These are phyloP conservation scores for Antrodiella citrinella DNA, from an alignment of 768 basidiomycete species.

Conservation along the genomic window DNA sequence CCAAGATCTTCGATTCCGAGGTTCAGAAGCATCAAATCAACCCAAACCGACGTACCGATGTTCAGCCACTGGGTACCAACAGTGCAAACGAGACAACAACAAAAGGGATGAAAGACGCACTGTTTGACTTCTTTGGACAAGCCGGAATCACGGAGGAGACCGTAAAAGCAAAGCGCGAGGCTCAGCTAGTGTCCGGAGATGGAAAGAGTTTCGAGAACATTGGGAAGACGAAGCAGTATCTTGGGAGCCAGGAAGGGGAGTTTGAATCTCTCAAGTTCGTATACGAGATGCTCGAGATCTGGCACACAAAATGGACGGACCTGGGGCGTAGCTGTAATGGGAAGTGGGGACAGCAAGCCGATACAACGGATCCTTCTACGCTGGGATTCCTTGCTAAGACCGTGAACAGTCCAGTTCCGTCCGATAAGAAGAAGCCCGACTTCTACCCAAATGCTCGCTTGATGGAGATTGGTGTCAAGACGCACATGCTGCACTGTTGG, in stretches of 20 bases:
- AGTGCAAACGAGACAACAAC: constrained; percentile 8
- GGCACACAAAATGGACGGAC: constrained; percentile 29
- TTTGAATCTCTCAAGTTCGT: constrained; percentile 18
- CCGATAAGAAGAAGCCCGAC: constrained; percentile 14
- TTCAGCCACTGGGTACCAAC: constrained; percentile 10
- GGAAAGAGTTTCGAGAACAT: constrained; percentile 12
- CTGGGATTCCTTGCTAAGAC: constrained; percentile 10
- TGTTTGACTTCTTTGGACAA: constrained; percentile 10
- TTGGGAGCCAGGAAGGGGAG: constrained; percentile 6
- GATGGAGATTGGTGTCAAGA: constrained; percentile 5
- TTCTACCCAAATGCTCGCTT: constrained; percentile 10
- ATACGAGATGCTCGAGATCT: constrained; percentile 21
- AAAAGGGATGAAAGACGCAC: constrained; percentile 6
- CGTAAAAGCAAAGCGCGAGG: not conserved
- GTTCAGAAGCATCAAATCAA: constrained; percentile 4
- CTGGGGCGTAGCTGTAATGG: constrained; percentile 15
- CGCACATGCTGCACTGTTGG: constrained; percentile 16
- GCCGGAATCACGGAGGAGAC: constrained; percentile 2
- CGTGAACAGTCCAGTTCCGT: constrained; percentile 1
- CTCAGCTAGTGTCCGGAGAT: constrained; percentile 8
- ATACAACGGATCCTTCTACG: constrained; percentile 10
- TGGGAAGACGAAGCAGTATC: constrained; percentile 1
- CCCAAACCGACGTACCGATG: constrained; percentile 1
- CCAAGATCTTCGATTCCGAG: not conserved
- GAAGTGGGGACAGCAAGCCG: constrained; percentile 16